Evolutionary conservation across 2,329 filamentous ascomycete genomes (phyloP).

Genomic region (Ilyonectria destructans): DNA sequence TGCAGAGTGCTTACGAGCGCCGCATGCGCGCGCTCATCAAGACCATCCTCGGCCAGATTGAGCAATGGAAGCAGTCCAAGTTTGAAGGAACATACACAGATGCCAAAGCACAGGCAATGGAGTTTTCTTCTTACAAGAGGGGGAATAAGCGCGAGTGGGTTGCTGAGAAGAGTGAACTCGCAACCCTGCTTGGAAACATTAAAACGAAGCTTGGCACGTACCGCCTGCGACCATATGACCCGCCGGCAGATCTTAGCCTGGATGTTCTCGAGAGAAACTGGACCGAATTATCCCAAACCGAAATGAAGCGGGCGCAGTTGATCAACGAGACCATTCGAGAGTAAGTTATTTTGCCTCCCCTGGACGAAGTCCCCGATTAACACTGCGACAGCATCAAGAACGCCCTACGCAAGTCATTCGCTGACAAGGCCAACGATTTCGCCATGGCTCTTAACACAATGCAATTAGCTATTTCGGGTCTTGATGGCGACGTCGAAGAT

Average conservation of each 20-base stretch:
- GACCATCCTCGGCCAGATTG: constrained; percentile 81
- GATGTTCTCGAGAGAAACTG: constrained; percentile 89
- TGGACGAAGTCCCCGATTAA: constrained; percentile 48
- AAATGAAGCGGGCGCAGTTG: constrained; percentile 90
- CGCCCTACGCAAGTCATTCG: constrained; percentile 90
- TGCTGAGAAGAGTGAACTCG: constrained; percentile 95
- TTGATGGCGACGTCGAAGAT: constrained; percentile 97
- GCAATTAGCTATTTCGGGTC: constrained; percentile 93
- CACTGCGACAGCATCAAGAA: constrained; percentile 85
- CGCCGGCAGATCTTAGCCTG: constrained; percentile 85
- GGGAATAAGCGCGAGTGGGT: constrained; percentile 96
- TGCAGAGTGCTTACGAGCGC: constrained; percentile 96
- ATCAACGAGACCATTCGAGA: constrained; percentile 99
- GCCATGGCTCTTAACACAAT: constrained; percentile 95
- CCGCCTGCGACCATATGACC: constrained; percentile 90
- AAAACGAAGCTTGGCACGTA: constrained; percentile 99
- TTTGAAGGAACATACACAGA: constrained; percentile 95
- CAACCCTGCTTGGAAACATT: constrained; percentile 95
- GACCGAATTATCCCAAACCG: constrained; percentile 83
- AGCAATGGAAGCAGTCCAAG: constrained; percentile 82
- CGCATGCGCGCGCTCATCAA: constrained; percentile 88
- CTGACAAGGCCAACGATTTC: constrained; percentile 98
- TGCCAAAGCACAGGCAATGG: constrained; percentile 87
- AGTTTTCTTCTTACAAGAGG: constrained; percentile 92
- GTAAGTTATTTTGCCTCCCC: constrained; percentile 62